Conservation (phyloP, 169 alveolate species). For the Plasmodium sp. region DNA sequence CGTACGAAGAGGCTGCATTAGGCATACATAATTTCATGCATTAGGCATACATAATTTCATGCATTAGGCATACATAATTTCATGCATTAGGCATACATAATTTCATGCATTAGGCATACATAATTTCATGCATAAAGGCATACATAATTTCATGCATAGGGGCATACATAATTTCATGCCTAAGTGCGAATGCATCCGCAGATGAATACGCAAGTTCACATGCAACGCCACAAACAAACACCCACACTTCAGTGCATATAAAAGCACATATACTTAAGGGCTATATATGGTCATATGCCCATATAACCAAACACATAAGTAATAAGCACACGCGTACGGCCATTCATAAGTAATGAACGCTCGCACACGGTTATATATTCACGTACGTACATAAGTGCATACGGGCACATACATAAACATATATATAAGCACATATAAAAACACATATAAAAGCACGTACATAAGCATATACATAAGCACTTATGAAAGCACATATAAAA, state of each 20-base stretch:
- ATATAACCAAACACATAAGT: not conserved
- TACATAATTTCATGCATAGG: not conserved
- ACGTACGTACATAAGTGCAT: not conserved
- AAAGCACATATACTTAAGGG: not conserved
- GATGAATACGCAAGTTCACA: not conserved
- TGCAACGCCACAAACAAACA: not conserved
- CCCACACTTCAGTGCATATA: not conserved
- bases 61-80: not conserved
- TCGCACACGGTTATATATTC: not conserved
- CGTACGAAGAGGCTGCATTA: not conserved
- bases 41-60: not conserved
- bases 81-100: not conserved
- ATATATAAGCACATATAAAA: not conserved
- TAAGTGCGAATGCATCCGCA: not conserved
- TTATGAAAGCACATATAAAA: too few species aligned
- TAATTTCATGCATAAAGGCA: not conserved
- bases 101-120: not conserved
- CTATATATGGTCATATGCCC: not conserved
- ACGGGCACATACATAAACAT: not conserved
- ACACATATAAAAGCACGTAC: not conserved
- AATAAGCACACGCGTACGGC: not conserved
- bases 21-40: not conserved
- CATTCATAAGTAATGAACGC: not conserved
- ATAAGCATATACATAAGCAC: not conserved
- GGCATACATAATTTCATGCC: not conserved